Evolutionary conservation across 192 early-diverging fungal genomes (phyloP), one percentile per base, ranked within the genome.

Genomic region (Rhizophagus sp.): DNA sequence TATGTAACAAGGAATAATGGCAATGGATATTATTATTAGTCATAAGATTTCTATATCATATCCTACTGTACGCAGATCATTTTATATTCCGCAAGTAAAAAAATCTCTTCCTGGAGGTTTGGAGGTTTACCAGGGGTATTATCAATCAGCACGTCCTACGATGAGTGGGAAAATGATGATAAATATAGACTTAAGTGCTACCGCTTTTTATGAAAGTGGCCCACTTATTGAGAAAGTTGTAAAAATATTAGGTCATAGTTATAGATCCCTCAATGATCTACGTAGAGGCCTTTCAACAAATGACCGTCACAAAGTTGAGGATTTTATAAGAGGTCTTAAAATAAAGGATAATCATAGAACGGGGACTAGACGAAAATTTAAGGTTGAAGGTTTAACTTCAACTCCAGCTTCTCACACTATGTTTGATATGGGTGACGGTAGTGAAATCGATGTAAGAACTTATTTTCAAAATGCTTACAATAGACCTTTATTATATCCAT

Each of bases 111-210:
- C 81, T 8, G 92, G 95, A 66, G 96, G 96, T 39, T 88, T 92
- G n/a, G 94, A 97, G 85, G 89, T 95, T 10, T 97, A 96, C 96
- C 91, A 92, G 78, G 97, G 97, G 24, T 96, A 93, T 82, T 96
- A 95, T 76, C 95, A 97, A 73, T 94, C 93, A 47, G 89, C 96
- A 50, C 88, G 93, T 10, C 95, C 25, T 7, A 41, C 39, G 0
- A 34, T 63, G 33, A 4, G 61, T 85, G 86, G 82, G 1, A 82
- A 78, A 22, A 89, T 94, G 81, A 87, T 90, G 82, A 88, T 94
- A 24, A 94, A 94, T 71, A 76, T 92, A 47, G 93, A 95, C 83
- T 88, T 93, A 0, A 88, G 87, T 4, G 88, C 93, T 10, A 93
- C 91, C 19, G 90, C 88, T 44, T 92, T 92, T 80, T 92, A 89